Base-by-base conservation (phyloP, 768 basidiomycete genomes). In the Podaxis pistillaris region DNA sequence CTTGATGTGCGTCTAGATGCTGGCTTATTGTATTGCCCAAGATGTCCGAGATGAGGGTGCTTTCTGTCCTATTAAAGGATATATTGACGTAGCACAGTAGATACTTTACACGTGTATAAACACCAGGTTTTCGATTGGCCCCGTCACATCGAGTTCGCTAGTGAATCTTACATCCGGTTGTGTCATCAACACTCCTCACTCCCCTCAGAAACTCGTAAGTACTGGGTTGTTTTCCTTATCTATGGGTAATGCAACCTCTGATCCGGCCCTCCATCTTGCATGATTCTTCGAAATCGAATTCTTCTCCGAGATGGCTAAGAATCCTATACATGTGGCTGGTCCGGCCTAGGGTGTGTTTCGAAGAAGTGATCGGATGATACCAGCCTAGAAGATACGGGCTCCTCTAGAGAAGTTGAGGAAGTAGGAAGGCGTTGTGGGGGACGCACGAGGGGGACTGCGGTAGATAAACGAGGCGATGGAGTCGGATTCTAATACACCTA, bases 241-340 rank as follows among this genome's bases (percentile, higher is more conserved):
- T 9, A 33, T 33, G 33, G 33, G 33, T 33, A 9, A 7, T 2
- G 8, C 33, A 33, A 33, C 72, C 78, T 37, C 79, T 93, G 60
- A 79, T 98, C 40, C 88, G 92, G 7, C 74, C 86, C 0, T 86
- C 90, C 3, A 84, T 96, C 64, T 82, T 97, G 82, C 87, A 1
- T 92, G 95, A 70, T 78, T 99, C 12, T 77, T 99, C 65, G 93
- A 96, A 72, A 82, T 84, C 5, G 94, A 94, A 69, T 96, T 98
- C 79, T 98, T 98, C 83, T 92, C 94, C 3, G 96, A 97, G 72
- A 33, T 99, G 96, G 95, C 81, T 98, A 63, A 90, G 94, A 54
- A 87, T 92, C 22, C 79, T 99, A 26, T 88, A 96, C 70, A 75
- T 93, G 47, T 98, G 97, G 96, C 88, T 99, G 44, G 81, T 90